Base-by-base conservation (phyloP, 2,329 filamentous ascomycete species). In the Colletotrichum liriopes region DNA sequence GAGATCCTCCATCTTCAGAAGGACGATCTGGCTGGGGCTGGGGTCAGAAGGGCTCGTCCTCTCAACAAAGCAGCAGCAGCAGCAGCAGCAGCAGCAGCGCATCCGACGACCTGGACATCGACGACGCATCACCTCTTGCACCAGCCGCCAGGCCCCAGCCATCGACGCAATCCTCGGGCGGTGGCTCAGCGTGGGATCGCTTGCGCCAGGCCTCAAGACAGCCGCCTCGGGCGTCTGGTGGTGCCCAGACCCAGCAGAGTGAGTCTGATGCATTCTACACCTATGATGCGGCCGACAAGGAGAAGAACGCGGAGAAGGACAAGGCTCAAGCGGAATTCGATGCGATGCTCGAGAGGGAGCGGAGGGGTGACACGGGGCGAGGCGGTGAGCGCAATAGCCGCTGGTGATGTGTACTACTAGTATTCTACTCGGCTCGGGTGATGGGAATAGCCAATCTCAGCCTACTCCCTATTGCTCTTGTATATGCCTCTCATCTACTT, bases 261-360 rank as follows among this genome's bases (percentile, higher is more conserved):
- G 65, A 65, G 51, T 70, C 74, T 62, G 77, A 74, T 72, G 75
- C 77, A 18, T 77, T 74, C 43, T 85, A 81, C 71, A 75, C 80
- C 0, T 86, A 81, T 69, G 79, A 80, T 4, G 73, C 74, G 4
- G 72, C 77, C 1, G 84, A 85, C 11, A 81, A 82, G 65, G 82
- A 85, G 29, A 81, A 77, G 68, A 74, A 76, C 4, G 76, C 79
- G 20, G 82, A 81, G 54, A 87, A 83, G 76, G 81, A 82, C 11
- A 82, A 86, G 73, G 86, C 87, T 7, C 87, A 89, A 70, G 82
- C 80, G 70, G 86, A 89, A 39, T 89, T 88, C 74, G 87, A 89
- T 71, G 80, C 79, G 26, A 79, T 88, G 69, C 67, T 88, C 3
- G 86, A 88, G 52, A 79, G 81, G 18, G 87, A 88, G 70, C 79